Evolutionary conservation across 805 yeast species (phyloP), one percentile per base, ranked within the genome.

Genomic region (Teunomyces barrocoloradensis): DNA sequence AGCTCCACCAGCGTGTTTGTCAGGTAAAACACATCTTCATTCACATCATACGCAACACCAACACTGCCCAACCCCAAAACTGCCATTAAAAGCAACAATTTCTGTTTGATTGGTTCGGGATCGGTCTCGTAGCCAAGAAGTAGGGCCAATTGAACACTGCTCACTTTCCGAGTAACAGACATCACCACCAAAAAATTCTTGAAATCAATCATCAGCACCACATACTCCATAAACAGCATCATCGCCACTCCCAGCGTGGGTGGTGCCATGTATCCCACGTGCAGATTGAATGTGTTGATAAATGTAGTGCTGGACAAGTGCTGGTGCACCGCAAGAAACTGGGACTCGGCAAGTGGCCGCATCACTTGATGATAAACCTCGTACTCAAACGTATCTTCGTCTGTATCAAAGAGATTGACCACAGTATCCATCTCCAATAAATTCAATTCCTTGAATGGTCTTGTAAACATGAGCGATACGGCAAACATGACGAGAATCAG

Each of bases 121-220:
- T 17, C 25, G 17, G 13, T 10, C 12, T 7, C 41, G 48, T 64
- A 60, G 4, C 74, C 75, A 52, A 69, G 44, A 18, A 58, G 47
- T n/a, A 51, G 44, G 5, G 66, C 43, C 42, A 69, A 23, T 45
- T 61, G 61, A 4, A 13, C 25, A 9, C 63, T 44, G 0, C 68
- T 51, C 10, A 66, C 61, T 23, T 55, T 51, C 37, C 58, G 57
- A 1, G 63, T 55, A 18, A 59, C 49, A 3, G 69, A 56, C 32
- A 71, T 53, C 6, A 69, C 50, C 40, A 67, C 51, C 17, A 69
- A 52, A 39, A 67, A 64, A 23, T 54, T 56, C 50, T 70, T 68
- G 45, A 59, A 54, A 47, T 68, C 69, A n/a, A 69, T 59, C 6
- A 64, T 57, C n/a, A 52, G 50, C 10, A 40, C 37, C 13, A 67